Base-by-base conservation (phyloP, 129 eudicot species). In the Escallonia herrerae region DNA sequence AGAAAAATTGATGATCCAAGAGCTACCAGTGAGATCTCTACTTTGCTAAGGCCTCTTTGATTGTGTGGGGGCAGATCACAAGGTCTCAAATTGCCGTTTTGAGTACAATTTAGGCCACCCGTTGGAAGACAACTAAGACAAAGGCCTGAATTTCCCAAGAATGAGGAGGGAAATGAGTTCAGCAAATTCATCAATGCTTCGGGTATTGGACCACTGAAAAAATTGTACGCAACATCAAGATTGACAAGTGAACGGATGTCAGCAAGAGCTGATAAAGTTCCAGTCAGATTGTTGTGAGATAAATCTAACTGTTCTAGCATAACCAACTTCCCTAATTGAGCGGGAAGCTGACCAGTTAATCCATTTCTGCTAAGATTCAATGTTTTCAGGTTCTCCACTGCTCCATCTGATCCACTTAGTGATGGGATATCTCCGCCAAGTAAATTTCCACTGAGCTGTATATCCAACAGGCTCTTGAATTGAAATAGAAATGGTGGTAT, bases 391-490 rank as follows among this genome's bases (percentile, higher is more conserved):
- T 67, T 84, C 60, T 58, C 79, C 48, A 71, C 69, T 58, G 76
- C 84, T 54, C 56, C 65, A 41, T 40, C 42, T 6, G 66, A 79
- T 54, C 56, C 65, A 41, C 40, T 40, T 6, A 63, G 77, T 63
- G 76, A 74, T 47, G 95, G 87, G 51, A 90, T 84, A 15, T 45
- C 55, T 63, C 95, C 95, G 61, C 81, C 81, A 3, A 90, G 76
- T 45, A 50, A 67, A 77, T 87, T 90, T 72, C 80, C 93, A 65
- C 90, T 93, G 57, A 90, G 87, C 39, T 82, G 84, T 37, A 90
- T 82, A 74, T 40, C 56, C 4, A 72, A 73, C 15, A 90, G 81
- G 62, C 57, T 73, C 47, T 65, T 73, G 54, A 79, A 66, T 69
- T 80, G 76, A 71, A 85, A 80, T 14, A 86, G 12, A 38, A 79